phyloP scores from a whole-genome alignment of 352 stramenopile genomes.

The Globisporangium canariense region DNA sequence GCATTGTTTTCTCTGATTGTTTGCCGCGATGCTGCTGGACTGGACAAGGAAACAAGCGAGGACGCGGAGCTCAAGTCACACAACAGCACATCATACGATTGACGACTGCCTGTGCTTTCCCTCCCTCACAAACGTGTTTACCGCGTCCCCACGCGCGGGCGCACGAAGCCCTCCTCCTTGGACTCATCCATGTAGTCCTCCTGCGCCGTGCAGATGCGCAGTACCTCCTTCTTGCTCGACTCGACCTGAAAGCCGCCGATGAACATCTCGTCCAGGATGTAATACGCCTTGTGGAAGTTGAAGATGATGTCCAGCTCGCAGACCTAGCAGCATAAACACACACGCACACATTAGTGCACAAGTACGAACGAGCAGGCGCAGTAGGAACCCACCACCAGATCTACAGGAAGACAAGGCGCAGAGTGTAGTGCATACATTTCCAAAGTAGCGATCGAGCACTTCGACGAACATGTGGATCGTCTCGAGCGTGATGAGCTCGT shows the following conservation, averaged over 20 bases:
- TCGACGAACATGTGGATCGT: conserved; percentile 98
- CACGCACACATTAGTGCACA: background rate
- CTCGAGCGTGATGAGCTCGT: conserved; percentile 97
- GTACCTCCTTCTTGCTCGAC: conserved; percentile 91
- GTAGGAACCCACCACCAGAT: conserved; percentile 11
- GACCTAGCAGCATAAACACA: conserved; percentile 37
- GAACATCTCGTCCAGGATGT: conserved; percentile 99
- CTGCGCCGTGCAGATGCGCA: conserved; percentile 86
- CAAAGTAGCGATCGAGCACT: conserved; percentile 97
- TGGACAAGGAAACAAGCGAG: background rate
- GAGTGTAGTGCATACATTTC: conserved; percentile 63
- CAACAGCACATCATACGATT: background rate
- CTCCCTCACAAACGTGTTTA: conserved; percentile 22
- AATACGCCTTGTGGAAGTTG: conserved; percentile 99
- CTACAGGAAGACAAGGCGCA: too few relatives aligned
- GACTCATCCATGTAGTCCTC: conserved; percentile 90
- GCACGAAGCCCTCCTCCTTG: conserved; percentile 80
- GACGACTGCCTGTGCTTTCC: too few relatives aligned
- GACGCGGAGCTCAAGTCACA: conserved; percentile 1
- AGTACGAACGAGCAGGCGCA: conserved; percentile 52
- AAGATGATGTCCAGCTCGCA: conserved; percentile 99
- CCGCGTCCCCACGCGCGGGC: conserved; percentile 56
- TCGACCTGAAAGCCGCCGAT: conserved; percentile 98
- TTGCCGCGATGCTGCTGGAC: background rate
- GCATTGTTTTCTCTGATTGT: background rate